phyloP scores from a whole-genome alignment of 495 filamentous ascomycete species.

The Ascodesmis nigricans region DNA sequence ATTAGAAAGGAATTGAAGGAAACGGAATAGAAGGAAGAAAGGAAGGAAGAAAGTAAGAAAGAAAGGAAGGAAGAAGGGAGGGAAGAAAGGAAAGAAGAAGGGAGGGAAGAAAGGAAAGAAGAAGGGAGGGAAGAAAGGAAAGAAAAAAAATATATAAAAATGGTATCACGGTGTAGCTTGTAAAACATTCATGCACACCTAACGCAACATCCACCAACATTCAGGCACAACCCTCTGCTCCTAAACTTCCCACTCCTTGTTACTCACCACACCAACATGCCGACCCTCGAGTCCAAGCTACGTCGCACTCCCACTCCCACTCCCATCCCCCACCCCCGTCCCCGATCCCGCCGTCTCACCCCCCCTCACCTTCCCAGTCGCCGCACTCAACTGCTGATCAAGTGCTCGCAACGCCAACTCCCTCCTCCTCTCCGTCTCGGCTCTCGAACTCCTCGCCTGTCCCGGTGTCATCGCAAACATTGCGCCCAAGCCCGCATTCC shows the following conservation, averaged over 20 bases:
- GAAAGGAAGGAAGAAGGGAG: neutral
- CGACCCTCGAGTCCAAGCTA: no score
- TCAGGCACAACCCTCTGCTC: no score
- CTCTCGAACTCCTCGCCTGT: constrained; percentile 34
- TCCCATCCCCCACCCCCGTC: constrained; percentile 2
- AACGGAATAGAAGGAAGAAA: neutral
- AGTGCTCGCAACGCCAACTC: constrained; percentile 76
- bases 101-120: neutral
- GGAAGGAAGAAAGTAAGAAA: neutral
- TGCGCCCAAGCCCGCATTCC: constrained; percentile 42
- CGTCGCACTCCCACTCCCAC: no score
- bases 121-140: neutral
- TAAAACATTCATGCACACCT: no score
- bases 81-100: no score
- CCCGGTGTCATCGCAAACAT: constrained; percentile 26
- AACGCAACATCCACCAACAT: no score
- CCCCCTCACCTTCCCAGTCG: constrained; percentile 32
- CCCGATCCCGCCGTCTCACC: constrained; percentile 1
- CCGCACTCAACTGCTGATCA: constrained; percentile 75
- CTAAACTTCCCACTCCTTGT: no score
- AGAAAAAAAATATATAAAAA: constrained; percentile 4
- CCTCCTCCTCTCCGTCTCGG: constrained; percentile 77
- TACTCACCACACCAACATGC: no score
- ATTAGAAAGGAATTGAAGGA: neutral
- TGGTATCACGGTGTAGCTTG: no score